These are phyloP conservation scores for Blastocystis sp. DNA, from an alignment of 352 stramenopile species.

Conservation along the genomic window DNA sequence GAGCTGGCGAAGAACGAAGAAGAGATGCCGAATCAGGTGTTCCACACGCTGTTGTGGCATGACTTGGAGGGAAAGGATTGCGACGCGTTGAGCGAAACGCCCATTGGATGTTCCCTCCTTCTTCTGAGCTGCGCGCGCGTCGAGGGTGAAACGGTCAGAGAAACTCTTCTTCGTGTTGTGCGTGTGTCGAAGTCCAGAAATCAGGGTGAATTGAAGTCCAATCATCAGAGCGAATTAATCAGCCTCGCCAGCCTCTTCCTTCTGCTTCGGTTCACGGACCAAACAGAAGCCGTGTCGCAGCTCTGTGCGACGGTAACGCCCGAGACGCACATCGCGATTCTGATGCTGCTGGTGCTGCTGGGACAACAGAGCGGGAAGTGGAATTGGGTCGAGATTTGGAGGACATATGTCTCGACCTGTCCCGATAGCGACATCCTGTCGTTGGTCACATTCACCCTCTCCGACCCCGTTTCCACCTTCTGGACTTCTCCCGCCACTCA, in stretches of 20 bases:
- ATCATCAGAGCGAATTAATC: not conserved
- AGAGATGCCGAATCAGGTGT: not conserved
- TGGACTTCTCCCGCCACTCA: not conserved
- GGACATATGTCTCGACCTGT: not conserved
- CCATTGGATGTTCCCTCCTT: not conserved
- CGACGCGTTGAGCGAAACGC: not conserved
- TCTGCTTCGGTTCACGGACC: not conserved
- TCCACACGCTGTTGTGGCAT: constrained; percentile 9
- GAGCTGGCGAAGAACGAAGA: not conserved
- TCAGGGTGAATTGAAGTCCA: not conserved
- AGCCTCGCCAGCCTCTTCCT: not conserved
- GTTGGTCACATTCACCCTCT: not conserved
- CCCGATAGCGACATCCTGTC: constrained; percentile 8
- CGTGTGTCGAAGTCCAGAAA: not conserved
- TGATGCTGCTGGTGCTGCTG: not conserved
- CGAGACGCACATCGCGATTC: not conserved
- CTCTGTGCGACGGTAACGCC: not conserved
- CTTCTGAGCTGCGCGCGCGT: not conserved
- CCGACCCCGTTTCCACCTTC: not conserved
- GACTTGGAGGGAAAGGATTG: not conserved
- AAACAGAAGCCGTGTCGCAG: not conserved
- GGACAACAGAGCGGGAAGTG: not conserved
- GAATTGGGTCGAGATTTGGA: not conserved
- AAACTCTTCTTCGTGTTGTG: not conserved
- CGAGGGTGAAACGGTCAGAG: not conserved